Base-by-base conservation (phyloP, 305 asterid species). In the Solanum hybrid region DNA sequence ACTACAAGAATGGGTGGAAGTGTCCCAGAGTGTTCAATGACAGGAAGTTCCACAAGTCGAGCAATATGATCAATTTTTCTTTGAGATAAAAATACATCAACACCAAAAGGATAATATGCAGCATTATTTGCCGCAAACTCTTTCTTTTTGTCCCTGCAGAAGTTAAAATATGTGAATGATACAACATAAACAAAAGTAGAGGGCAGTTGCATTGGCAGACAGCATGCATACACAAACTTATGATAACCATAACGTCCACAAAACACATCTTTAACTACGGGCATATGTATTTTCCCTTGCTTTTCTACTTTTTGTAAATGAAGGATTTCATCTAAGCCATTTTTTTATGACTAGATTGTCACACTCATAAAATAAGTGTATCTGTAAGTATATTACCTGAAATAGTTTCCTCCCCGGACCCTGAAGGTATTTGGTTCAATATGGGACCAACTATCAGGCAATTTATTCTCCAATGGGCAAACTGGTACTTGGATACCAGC, bases 401-500 rank as follows among this genome's bases (percentile, higher is more conserved):
- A 90, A 91, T 96, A 97, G 90, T 93, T 97, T 57, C 93, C 94
- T 84, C 97, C 99, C 86, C 99, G 93, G 82, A 96, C 94, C 92
- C 93, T 95, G 90, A 96, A 96, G 87, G 95, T 93, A 89, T 96
- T 94, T 1, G 99, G 97, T 91, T 96, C 98, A 85, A 97, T 91
- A 6, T 90, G 95, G 22, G 99, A 96, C 99, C 99, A 97, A 93
- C 95, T 96, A 89, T 97, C 97, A 0, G 97, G 95, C 80, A 96
- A 93, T 92, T 95, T 95, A 95, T 96, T 96, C 89, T 95, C 99
- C 91, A 94, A 75, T 14, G 95, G 99, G 86, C 97, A 94, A 75
- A 93, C 95, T 3, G 99, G 98, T 86, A 96, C 98, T 92, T 96
- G 99, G 64, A 98, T 92, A 90, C 99, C 99, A 42, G 99, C 99